These are phyloP conservation scores for Forsythia suspensa DNA, from an alignment of 257 asterid species.

Conservation along the genomic window DNA sequence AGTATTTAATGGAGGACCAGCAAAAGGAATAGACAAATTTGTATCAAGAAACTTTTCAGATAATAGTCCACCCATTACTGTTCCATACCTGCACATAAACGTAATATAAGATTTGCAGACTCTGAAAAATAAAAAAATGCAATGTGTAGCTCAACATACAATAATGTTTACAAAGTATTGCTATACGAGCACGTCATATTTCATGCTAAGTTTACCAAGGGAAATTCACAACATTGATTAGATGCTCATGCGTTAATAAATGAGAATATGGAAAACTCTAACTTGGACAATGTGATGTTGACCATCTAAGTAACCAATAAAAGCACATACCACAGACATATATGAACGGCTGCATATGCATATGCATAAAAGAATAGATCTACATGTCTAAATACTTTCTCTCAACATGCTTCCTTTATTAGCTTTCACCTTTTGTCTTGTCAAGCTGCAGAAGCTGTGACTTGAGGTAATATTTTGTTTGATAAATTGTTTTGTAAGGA, in stretches of 20 bases:
- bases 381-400: too few relatives aligned
- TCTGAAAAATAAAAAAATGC: not conserved
- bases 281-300: not conserved
- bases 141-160: not conserved
- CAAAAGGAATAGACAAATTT: slow-evolving; percentile 82
- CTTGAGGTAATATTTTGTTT: not conserved
- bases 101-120: slow-evolving; percentile 18
- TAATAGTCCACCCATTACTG: slow-evolving; percentile 95
- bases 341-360: too few relatives aligned
- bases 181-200: not conserved
- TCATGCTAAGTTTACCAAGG: not conserved
- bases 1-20: slow-evolving; percentile 83
- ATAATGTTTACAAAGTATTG: not conserved
- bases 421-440: not conserved
- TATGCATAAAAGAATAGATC: not conserved
- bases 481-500: not conserved
- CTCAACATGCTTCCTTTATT: not conserved
- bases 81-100: slow-evolving; percentile 72
- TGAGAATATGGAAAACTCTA: not conserved
- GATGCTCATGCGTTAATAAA: not conserved
- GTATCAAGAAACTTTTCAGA: slow-evolving; percentile 95
- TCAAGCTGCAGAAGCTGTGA: not conserved
- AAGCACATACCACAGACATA: too few relatives aligned
- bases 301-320: not conserved
- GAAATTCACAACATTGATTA: not conserved